Percentiles rank a stretch among this genome's conserved stretches.
Conservation (phyloP, 1,284 basidiomycete genomes). For the Porogramme epimiltina region DNA sequence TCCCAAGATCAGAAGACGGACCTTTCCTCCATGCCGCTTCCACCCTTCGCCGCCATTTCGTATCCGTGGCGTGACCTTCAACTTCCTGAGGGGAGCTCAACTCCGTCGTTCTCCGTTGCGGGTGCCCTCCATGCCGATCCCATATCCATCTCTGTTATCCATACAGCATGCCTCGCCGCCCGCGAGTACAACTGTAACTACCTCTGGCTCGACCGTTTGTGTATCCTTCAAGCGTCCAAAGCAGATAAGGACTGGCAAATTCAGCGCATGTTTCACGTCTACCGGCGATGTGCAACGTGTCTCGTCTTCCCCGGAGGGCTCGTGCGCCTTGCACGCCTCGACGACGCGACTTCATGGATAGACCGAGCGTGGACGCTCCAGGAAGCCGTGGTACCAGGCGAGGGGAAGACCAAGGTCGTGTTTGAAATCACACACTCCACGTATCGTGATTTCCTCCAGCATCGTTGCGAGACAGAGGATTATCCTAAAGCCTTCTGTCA, state of each 20-base stretch:
- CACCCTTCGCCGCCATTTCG: slow-evolving; percentile 6
- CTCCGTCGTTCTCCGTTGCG: slow-evolving; percentile 4
- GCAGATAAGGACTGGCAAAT: slow-evolving; percentile 20
- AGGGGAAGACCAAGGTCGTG: background rate
- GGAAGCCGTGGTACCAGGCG: slow-evolving; percentile 3
- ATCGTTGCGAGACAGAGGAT: background rate
- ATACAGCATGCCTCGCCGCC: slow-evolving; percentile 6
- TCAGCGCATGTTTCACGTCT: slow-evolving; percentile 9
- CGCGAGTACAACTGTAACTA: background rate
- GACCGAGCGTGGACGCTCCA: slow-evolving; percentile 18
- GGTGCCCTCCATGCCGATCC: slow-evolving; percentile 12
- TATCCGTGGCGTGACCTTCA: slow-evolving; percentile 13
- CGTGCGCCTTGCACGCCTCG: slow-evolving; percentile 9
- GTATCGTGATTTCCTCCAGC: background rate
- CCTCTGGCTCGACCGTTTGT: slow-evolving; percentile 19
- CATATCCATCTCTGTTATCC: slow-evolving; percentile 8
- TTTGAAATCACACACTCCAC: background rate
- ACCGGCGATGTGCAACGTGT: slow-evolving; percentile 4
- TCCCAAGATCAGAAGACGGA: too few species aligned
- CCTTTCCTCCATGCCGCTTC: background rate
- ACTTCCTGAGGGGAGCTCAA: background rate
- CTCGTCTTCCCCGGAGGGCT: slow-evolving; percentile 14
- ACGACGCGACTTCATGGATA: slow-evolving; percentile 17
- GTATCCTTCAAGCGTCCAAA: slow-evolving; percentile 10
- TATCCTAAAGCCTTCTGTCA: too few species aligned